Evolutionary conservation across 139 green algal species (phyloP).

Genomic region (Volvox africanus): DNA sequence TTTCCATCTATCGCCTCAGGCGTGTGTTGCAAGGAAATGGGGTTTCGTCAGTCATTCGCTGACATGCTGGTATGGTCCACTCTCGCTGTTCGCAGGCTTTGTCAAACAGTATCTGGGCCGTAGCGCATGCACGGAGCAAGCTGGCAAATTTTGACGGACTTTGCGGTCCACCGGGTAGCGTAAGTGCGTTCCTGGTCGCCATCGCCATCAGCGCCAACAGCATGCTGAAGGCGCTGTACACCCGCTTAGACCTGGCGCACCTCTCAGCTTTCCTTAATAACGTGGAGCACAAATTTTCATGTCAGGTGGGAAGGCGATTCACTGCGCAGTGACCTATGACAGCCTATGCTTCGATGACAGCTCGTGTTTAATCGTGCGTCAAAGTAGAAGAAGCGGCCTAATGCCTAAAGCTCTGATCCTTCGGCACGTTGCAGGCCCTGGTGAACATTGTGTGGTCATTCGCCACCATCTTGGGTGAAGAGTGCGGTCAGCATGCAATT

Average conservation of each 20-base stretch:
- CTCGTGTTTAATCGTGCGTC: no score
- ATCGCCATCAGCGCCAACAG: slow-evolving; percentile 49
- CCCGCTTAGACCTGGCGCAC: slow-evolving; percentile 35
- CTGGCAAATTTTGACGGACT: slow-evolving; percentile 60
- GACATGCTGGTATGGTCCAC: not conserved
- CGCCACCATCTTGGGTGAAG: slow-evolving; percentile 61
- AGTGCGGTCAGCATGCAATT: slow-evolving; percentile 52
- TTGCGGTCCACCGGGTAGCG: slow-evolving; percentile 33
- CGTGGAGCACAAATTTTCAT: slow-evolving; percentile 65
- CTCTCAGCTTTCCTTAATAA: slow-evolving; percentile 54
- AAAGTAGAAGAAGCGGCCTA: no score
- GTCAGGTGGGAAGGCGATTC: slow-evolving; percentile 50
- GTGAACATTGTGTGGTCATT: slow-evolving; percentile 76
- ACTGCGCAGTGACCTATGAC: no score
- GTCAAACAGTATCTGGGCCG: slow-evolving; percentile 73
- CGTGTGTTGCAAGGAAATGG: not conserved
- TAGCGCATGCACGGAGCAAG: slow-evolving; percentile 64
- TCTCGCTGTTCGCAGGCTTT: slow-evolving; percentile 54
- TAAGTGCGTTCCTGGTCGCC: slow-evolving; percentile 59
- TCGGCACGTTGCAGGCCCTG: slow-evolving; percentile 48
- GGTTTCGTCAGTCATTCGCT: not conserved
- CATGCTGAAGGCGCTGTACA: slow-evolving; percentile 49
- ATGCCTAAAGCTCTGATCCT: no score
- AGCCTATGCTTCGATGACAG: no score
- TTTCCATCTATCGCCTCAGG: not conserved